Evolutionary conservation across 148 eudicot species (phyloP).

Genomic region (Dysphania ambrosioides): DNA sequence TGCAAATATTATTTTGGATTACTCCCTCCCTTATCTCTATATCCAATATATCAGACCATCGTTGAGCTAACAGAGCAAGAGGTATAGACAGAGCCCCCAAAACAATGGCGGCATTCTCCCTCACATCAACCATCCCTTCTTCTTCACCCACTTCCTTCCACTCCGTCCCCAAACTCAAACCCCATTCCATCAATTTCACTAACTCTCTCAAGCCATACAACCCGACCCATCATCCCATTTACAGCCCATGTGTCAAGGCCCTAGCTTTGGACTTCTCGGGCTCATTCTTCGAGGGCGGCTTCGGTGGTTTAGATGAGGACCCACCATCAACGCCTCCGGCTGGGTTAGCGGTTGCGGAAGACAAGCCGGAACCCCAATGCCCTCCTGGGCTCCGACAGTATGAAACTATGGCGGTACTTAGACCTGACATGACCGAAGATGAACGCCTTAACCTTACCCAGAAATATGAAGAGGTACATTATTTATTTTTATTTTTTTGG

Average conservation of each 20-base stretch:
- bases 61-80: background rate
- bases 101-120: conserved; percentile 32
- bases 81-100: background rate
- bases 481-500: background rate
- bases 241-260: conserved; percentile 31
- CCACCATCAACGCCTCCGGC: conserved; percentile 35
- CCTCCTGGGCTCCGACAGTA: conserved; percentile 88
- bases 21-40: conserved; percentile 26
- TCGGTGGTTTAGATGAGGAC: conserved; percentile 47
- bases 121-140: conserved; percentile 33
- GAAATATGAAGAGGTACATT: conserved; percentile 75
- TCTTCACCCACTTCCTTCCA: conserved; percentile 26
- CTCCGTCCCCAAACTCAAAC: conserved; percentile 14
- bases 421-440: conserved; percentile 95
- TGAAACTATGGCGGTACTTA: conserved; percentile 78
- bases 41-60: conserved; percentile 1
- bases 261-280: conserved; percentile 56
- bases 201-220: conserved; percentile 7
- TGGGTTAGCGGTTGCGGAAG: conserved; percentile 41
- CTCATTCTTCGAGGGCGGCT: conserved; percentile 70
- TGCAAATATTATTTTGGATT: too few species aligned
- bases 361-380: conserved; percentile 69
- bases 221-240: conserved; percentile 7
- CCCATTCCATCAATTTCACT: conserved; percentile 10
- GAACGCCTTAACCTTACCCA: conserved; percentile 75